Percentiles rank a stretch among this genome's conserved stretches.
phyloP scores from a whole-genome alignment of 352 stramenopile genomes.

The Pythium periplocum region DNA sequence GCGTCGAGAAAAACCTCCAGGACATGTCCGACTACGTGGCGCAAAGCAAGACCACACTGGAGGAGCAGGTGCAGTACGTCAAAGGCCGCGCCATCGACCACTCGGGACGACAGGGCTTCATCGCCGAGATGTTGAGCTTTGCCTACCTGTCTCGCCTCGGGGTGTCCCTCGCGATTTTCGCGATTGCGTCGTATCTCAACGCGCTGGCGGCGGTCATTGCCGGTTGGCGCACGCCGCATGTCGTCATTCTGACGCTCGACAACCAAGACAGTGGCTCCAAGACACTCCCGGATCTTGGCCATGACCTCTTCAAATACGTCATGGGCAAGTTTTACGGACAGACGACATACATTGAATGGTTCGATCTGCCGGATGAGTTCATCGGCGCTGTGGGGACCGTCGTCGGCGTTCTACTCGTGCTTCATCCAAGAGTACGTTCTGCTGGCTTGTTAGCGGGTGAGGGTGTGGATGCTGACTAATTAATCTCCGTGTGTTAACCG shows the following conservation, averaged over 20 bases:
- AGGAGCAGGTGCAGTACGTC: conserved; percentile 69
- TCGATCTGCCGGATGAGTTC: conserved; percentile 81
- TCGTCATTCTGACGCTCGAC: conserved; percentile 67
- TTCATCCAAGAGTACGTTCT: conserved; percentile 68
- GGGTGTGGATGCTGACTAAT: no score
- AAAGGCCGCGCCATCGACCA: conserved; percentile 69
- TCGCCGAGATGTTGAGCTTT: conserved; percentile 85
- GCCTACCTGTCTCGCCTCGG: conserved; percentile 78
- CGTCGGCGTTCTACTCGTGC: conserved; percentile 56
- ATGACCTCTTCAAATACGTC: conserved; percentile 85
- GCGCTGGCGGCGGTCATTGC: conserved; percentile 74
- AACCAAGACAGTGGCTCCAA: conserved; percentile 57
- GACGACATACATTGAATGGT: conserved; percentile 81
- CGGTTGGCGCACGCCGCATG: conserved; percentile 78
- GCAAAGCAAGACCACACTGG: conserved; percentile 51
- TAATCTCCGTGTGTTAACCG: background rate
- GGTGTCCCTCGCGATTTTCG: conserved; percentile 71
- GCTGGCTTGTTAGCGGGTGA: no score
- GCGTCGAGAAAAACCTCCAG: conserved; percentile 69
- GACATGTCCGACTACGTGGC: conserved; percentile 74
- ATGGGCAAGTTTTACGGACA: conserved; percentile 83
- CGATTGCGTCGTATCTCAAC: conserved; percentile 79
- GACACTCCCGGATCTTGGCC: conserved; percentile 78
- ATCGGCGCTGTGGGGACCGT: conserved; percentile 64
- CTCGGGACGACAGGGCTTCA: conserved; percentile 73